Percentiles rank a stretch among this genome's conserved stretches.
phyloP scores from a whole-genome alignment of 768 basidiomycete species.

The Leccinum imitatum region DNA sequence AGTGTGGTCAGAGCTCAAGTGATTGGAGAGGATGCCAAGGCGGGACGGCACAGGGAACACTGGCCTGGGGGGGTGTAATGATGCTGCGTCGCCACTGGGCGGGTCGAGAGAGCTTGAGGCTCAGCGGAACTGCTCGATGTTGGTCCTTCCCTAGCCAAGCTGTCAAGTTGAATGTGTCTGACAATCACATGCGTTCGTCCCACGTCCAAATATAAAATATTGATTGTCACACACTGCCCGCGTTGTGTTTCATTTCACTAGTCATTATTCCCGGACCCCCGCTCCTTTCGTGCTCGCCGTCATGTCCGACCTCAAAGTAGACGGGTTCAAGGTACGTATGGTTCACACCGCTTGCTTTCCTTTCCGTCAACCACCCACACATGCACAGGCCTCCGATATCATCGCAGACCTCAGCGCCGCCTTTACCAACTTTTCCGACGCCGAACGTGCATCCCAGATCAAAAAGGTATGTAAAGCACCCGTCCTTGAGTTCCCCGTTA shows the following conservation, averaged over 20 bases:
- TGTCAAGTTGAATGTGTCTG: too few species aligned
- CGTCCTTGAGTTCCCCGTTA: too few species aligned
- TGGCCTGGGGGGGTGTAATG: too few species aligned
- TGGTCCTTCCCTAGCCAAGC: too few species aligned
- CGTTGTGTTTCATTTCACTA: too few species aligned
- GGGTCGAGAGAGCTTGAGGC: too few species aligned
- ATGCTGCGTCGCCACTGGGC: too few species aligned
- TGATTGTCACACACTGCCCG: neutral
- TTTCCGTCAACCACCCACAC: neutral
- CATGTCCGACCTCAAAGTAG: conserved; percentile 73
- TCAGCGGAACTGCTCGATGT: too few species aligned
- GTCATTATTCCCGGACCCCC: neutral
- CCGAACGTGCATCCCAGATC: conserved; percentile 65
- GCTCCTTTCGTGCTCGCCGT: neutral
- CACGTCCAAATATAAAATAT: too few species aligned
- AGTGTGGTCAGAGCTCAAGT: too few species aligned
- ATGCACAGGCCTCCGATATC: conserved; percentile 64
- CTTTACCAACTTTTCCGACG: conserved; percentile 54
- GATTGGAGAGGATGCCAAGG: too few species aligned
- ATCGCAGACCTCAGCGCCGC: conserved; percentile 51
- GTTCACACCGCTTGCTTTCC: neutral
- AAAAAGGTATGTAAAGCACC: conserved; percentile 55
- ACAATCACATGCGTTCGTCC: conserved; percentile 6
- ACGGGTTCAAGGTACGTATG: conserved; percentile 64
- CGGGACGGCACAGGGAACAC: too few species aligned